Conservation (phyloP, 2,329 filamentous ascomycete species). For the Trichoderma citrinoviride region DNA sequence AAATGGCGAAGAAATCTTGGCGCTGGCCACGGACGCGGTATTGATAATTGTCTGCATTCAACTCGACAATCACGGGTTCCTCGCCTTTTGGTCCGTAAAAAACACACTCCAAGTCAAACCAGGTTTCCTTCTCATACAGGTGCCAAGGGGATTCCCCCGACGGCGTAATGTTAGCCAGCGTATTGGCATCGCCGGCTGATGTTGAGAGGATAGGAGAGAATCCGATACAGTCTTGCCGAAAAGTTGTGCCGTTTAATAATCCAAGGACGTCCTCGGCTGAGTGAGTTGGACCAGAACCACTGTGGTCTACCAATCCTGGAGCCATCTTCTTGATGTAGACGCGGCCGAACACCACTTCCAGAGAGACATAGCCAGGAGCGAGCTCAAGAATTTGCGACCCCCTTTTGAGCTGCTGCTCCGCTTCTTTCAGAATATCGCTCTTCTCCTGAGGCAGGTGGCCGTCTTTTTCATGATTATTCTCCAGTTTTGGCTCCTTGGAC, state of each 20-base stretch:
- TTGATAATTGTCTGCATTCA: conserved; percentile 30
- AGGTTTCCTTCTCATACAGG: conserved; percentile 24
- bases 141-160: conserved; percentile 26
- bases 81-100: not conserved
- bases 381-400: conserved; percentile 27
- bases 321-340: conserved; percentile 29
- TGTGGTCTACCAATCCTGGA: conserved; percentile 24
- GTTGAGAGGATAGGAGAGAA: conserved; percentile 34
- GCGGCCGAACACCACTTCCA: conserved; percentile 32
- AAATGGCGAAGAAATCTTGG: conserved; percentile 27
- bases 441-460: not conserved
- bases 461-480: not conserved
- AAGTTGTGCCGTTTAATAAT: conserved; percentile 16
- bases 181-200: conserved; percentile 29
- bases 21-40: conserved; percentile 26
- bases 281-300: conserved; percentile 26
- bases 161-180: conserved; percentile 22
- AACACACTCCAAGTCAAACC: conserved; percentile 31
- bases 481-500: not conserved
- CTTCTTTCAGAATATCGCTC: conserved; percentile 21
- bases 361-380: conserved; percentile 28
- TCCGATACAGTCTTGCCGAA: conserved; percentile 21
- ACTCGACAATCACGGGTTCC: conserved; percentile 27
- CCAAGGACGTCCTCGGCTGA: conserved; percentile 18
- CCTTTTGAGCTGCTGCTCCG: conserved; percentile 21